Percentiles rank a stretch among this genome's conserved stretches.
phyloP scores from a whole-genome alignment of 2,329 filamentous ascomycete genomes.

The Botryotinia calthae region DNA sequence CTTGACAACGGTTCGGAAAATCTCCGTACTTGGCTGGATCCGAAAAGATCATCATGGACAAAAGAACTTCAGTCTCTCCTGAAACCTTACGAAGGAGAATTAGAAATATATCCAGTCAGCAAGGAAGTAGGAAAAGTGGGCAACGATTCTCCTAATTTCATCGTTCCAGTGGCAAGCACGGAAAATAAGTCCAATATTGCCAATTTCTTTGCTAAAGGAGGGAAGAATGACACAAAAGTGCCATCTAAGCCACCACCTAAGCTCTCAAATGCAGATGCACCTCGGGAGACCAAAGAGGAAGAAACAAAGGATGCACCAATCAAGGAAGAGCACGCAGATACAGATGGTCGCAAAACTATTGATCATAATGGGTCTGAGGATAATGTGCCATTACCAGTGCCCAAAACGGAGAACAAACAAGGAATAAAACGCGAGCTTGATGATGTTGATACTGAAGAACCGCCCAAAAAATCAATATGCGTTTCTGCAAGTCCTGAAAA shows the following conservation, averaged over 20 bases:
- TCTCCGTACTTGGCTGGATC: slow-evolving; percentile 77
- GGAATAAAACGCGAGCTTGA: slow-evolving; percentile 35
- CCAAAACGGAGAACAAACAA: slow-evolving; percentile 28
- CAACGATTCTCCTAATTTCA: slow-evolving; percentile 80
- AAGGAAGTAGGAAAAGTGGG: slow-evolving; percentile 93
- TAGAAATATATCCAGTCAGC: slow-evolving; percentile 82
- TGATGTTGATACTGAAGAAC: slow-evolving; percentile 31
- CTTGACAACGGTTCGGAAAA: slow-evolving; percentile 71
- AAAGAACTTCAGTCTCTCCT: slow-evolving; percentile 73
- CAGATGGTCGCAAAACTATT: slow-evolving; percentile 28
- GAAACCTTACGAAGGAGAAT: slow-evolving; percentile 72
- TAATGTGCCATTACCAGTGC: slow-evolving; percentile 34
- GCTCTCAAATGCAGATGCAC: slow-evolving; percentile 19
- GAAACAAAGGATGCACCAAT: slow-evolving; percentile 21
- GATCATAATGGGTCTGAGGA: slow-evolving; percentile 33
- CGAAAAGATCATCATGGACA: slow-evolving; percentile 68
- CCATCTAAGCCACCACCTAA: slow-evolving; percentile 4
- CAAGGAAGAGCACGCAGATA: slow-evolving; percentile 31
- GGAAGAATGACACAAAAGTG: slow-evolving; percentile 25
- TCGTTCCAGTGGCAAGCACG: slow-evolving; percentile 77
- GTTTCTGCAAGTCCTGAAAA: slow-evolving; percentile 27
- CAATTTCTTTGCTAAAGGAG: slow-evolving; percentile 76
- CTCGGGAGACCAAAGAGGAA: slow-evolving; percentile 26
- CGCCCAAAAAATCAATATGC: slow-evolving; percentile 32
- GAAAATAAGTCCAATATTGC: slow-evolving; percentile 93